Conservation (phyloP, 495 filamentous ascomycete species). For the Penicillium cinerascens region DNA sequence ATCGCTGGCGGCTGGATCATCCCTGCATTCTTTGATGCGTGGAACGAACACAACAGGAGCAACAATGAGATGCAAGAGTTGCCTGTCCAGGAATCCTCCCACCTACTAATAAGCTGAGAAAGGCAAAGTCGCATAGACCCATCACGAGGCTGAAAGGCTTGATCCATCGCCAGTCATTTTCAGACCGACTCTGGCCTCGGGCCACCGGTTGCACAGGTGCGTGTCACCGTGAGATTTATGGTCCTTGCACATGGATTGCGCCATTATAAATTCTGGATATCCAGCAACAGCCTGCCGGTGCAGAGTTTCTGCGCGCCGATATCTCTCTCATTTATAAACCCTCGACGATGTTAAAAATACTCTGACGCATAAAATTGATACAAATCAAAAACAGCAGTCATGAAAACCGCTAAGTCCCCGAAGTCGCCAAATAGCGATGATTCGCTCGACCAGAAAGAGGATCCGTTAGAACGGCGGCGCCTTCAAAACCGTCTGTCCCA, state of each 20-base stretch:
- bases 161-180: slow-evolving; percentile 4
- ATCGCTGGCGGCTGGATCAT: slow-evolving; percentile 3
- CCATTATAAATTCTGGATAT: not conserved
- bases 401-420: slow-evolving; percentile 9
- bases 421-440: slow-evolving; percentile 9
- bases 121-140: not conserved
- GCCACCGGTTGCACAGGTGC: slow-evolving; percentile 18
- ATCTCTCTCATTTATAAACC: not conserved
- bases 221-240: slow-evolving; percentile 28
- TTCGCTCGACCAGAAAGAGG: slow-evolving; percentile 15
- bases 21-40: slow-evolving; percentile 8
- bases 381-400: not conserved
- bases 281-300: not conserved
- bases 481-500: slow-evolving; percentile 38
- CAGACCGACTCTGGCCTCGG: slow-evolving; percentile 8
- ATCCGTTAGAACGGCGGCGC: slow-evolving; percentile 29
- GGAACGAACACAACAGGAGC: slow-evolving; percentile 4
- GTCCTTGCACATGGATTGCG: not conserved
- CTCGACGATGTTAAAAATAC: too few relatives aligned
- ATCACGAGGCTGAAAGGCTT: slow-evolving; percentile 10
- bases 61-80: not conserved
- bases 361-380: too few relatives aligned
- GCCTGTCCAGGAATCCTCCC: not conserved
- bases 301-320: not conserved
- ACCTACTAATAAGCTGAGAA: slow-evolving; percentile 8